phyloP scores from a whole-genome alignment of 2,329 filamentous ascomycete species.

The Leptographium radiaticola region DNA sequence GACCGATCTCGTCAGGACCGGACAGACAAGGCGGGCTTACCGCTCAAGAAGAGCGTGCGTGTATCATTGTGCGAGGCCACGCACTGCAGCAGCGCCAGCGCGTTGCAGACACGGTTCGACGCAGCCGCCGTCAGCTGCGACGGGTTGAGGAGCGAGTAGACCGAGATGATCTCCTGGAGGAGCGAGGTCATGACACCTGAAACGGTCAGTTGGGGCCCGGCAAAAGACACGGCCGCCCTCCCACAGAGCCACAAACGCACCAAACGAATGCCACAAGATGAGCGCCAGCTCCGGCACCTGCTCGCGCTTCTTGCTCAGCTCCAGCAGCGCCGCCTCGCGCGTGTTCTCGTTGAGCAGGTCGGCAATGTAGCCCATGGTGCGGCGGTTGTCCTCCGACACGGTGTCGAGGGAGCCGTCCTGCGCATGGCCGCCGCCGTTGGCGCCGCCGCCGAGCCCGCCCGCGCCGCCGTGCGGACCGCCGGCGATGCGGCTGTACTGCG shows the following conservation, averaged over 20 bases:
- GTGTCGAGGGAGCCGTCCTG: constrained; percentile 46
- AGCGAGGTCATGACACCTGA: constrained; percentile 95
- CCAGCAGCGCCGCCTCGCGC: constrained; percentile 79
- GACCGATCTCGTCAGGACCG: not conserved
- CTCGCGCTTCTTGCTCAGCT: constrained; percentile 96
- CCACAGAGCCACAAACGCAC: constrained; percentile 35
- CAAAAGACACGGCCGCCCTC: not conserved
- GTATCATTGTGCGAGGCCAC: constrained; percentile 97
- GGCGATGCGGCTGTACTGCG: constrained; percentile 63
- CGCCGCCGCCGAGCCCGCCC: constrained; percentile 18
- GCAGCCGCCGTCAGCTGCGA: constrained; percentile 96
- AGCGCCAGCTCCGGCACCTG: constrained; percentile 93
- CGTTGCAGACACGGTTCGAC: constrained; percentile 94
- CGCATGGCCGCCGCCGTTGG: constrained; percentile 32
- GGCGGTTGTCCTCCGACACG: constrained; percentile 78
- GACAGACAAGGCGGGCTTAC: constrained; percentile 32
- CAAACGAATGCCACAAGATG: constrained; percentile 97
- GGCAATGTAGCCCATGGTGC: constrained; percentile 86
- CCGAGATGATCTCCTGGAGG: constrained; percentile 95
- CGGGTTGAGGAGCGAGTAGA: constrained; percentile 91
- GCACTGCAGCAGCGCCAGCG: constrained; percentile 86
- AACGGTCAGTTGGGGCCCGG: not conserved
- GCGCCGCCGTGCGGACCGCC: constrained; percentile 24
- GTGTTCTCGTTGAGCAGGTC: constrained; percentile 80
- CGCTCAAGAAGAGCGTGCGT: constrained; percentile 81